Base-by-base conservation (phyloP, 331 rosid species). In the Malus hybrid region DNA sequence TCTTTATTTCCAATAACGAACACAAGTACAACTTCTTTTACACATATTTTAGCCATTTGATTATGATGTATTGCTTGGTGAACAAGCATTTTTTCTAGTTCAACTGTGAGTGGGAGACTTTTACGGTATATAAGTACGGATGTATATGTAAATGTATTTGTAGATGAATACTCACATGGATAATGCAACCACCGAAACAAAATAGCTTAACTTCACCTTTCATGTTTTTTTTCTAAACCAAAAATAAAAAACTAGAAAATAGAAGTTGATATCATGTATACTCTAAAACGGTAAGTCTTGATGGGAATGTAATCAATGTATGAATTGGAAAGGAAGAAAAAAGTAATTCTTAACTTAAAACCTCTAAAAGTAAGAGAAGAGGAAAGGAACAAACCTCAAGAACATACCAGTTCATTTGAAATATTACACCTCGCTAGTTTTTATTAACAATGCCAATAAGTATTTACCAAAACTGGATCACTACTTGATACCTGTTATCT, bases 381-480 rank as follows among this genome's bases (percentile, higher is more conserved):
- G 75, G 39, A 58, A 74, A 74, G 57, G 66, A 79, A 61, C 75
- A 79, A 74, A 74, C 36, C 79, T 61, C 65, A n/a, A 30, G 72
- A 57, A 63, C 26, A 73, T 32, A 66, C 62, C 82, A 29, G 63
- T 65, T 58, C 65, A 73, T 44, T 20, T 39, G 71, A 36, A 33
- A 65, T 52, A 73, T 44, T 46, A 67, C 75, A 71, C 68, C 66
- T 60, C 46, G 46, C 71, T 48, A 74, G 72, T 46, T 74, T 67
- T 60, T 58, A 74, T 44, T 60, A 79, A 68, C 64, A 70, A 48
- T 39, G 16, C 34, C 56, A 63, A 42, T 46, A 66, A 67, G 58
- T 44, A 73, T 19, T 44, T 64, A 72, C 33, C 82, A 53, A 73
- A 73, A 72, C 78, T 24, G 22, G 78, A 30, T 68, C 79, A 61